Base-by-base conservation (phyloP, 2,329 filamentous ascomycete species). In the Colletotrichum tropicale region DNA sequence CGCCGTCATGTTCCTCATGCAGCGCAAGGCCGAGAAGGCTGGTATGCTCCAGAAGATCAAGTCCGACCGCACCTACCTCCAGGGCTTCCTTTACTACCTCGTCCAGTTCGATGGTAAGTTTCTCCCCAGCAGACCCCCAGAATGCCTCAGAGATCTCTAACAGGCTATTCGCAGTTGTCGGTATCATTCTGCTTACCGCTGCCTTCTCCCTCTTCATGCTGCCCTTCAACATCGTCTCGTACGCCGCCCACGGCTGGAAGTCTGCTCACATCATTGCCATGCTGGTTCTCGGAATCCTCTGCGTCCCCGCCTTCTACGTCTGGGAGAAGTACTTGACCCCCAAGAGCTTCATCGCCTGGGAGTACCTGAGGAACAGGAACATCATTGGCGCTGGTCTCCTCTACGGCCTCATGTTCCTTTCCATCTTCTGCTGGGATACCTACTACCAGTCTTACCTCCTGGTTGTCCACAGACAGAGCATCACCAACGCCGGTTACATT, bases 121-220 rank as follows among this genome's bases (percentile, higher is more conserved):
- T 8, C 1, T 9, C 21, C 10, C 4, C 62, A 77, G 62, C 28
- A 9, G 8, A 16, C 4, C 13, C 9, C 9, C n/a, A 21, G 28
- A 28, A 48, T 18, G n/a, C 10, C 43, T 1, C 43, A 8, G 10
- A 28, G 24, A 48, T 28, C 36, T 16, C 36, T 66, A 26, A 48
- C 38, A 70, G 7, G 32, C 7, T 73, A 58, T 75, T 69, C 56
- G 18, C 30, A 85, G 77, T 87, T 16, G 70, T 88, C 34, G 89
- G 90, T 7, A 85, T 91, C 28, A 70, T 91, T 21, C 82, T 92
- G 6, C 67, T 91, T 78, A 84, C 87, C 34, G 83, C 81, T 9
- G 89, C 88, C 9, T 86, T 91, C 58, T 83, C 85, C 9, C 81
- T 91, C 30, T 88, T 93, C 78, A 82, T 93, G 34, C 85, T 93